phyloP scores from a whole-genome alignment of 2,329 filamentous ascomycete species.

The Cladosporium sp. region DNA sequence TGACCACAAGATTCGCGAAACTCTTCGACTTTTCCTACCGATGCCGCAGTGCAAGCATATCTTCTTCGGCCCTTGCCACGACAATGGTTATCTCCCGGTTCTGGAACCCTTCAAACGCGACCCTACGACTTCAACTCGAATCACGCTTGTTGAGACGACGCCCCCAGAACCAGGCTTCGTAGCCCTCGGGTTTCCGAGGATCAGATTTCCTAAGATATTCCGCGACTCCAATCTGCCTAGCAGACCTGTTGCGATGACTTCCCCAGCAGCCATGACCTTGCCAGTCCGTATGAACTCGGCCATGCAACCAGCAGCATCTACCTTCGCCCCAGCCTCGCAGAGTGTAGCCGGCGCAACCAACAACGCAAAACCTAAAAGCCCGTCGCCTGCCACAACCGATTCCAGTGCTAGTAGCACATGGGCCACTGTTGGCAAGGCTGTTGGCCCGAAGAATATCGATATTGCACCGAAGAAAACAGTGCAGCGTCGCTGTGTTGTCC shows the following conservation, averaged over 20 bases:
- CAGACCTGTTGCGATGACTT: conserved; percentile 18
- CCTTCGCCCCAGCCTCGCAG: not conserved
- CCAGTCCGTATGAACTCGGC: conserved; percentile 1
- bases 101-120: conserved; percentile 49
- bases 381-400: conserved; percentile 16
- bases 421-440: conserved; percentile 46
- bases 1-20: conserved; percentile 50
- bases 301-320: not conserved
- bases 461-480: conserved; percentile 38
- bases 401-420: conserved; percentile 31
- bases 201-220: conserved; percentile 46
- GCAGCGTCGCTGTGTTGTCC: conserved; percentile 38
- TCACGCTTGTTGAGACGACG: conserved; percentile 49
- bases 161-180: conserved; percentile 44
- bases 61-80: conserved; percentile 50
- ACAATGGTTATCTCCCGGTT: conserved; percentile 48
- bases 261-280: conserved; percentile 4
- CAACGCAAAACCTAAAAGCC: conserved; percentile 17
- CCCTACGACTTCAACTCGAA: conserved; percentile 37
- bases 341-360: conserved; percentile 1
- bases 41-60: conserved; percentile 48
- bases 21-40: conserved; percentile 47
- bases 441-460: conserved; percentile 39
- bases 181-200: conserved; percentile 42
- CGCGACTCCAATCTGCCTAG: conserved; percentile 43